Evolutionary conservation across 2,329 filamentous ascomycete species (phyloP).

Genomic region (Trichoderma arundinaceum): DNA sequence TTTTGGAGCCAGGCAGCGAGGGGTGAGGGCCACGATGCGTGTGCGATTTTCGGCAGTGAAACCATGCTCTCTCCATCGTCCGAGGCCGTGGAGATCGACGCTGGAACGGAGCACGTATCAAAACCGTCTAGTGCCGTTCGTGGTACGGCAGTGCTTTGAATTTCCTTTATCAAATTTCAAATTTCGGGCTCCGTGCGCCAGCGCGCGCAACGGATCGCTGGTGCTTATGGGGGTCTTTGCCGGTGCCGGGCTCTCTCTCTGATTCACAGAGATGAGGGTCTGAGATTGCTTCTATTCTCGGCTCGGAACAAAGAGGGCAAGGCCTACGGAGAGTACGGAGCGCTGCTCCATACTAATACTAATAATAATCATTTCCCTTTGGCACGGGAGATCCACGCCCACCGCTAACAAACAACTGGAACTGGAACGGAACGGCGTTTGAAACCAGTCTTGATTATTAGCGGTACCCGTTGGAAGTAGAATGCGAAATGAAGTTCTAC

Average conservation of each 20-base stretch:
- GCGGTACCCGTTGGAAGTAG: not conserved
- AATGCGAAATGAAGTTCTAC: not conserved
- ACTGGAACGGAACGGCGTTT: constrained; percentile 3
- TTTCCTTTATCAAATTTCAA: constrained; percentile 7
- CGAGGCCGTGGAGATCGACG: not conserved
- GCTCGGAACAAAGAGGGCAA: not conserved
- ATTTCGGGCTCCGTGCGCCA: constrained; percentile 1
- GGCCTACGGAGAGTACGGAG: constrained; percentile 9
- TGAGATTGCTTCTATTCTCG: constrained; percentile 28
- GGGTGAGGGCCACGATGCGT: not conserved
- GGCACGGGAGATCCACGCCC: constrained; percentile 3
- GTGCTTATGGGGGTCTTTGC: constrained; percentile 17
- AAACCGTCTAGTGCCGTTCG: constrained; percentile 7
- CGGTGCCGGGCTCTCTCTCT: not conserved
- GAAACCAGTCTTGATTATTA: constrained; percentile 20
- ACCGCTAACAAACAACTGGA: constrained; percentile 10
- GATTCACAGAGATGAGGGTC: constrained; percentile 11
- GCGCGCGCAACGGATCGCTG: constrained; percentile 29
- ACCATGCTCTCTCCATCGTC: not conserved
- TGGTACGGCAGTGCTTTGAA: not conserved
- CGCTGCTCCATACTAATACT: not conserved
- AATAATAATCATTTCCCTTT: not conserved
- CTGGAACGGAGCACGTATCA: constrained; percentile 11
- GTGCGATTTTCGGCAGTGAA: not conserved
- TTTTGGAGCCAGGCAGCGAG: not conserved